Conservation (phyloP, 257 asterid genomes). For the Salvia rosmarinus region DNA sequence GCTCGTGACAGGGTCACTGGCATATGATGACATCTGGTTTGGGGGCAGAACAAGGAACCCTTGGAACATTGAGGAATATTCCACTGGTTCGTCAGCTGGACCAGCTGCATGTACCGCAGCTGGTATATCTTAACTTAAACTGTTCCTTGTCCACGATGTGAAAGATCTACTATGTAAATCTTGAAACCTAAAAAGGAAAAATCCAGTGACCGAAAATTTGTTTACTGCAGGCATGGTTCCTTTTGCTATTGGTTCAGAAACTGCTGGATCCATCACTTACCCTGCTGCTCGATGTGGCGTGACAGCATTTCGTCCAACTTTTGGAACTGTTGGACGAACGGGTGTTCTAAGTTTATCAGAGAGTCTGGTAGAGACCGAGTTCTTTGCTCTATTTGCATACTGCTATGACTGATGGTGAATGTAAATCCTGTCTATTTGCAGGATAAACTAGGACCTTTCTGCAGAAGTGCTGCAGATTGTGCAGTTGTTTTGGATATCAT, state of each 20-base stretch:
- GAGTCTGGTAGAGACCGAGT: constrained; percentile 73
- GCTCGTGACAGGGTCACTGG: constrained; percentile 85
- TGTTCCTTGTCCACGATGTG: background rate
- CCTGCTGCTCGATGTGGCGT: constrained; percentile 97
- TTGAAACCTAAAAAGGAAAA: background rate
- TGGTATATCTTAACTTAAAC: constrained; percentile 43
- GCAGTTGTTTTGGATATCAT: constrained; percentile 67
- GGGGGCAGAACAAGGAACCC: constrained; percentile 98
- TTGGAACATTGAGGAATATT: constrained; percentile 87
- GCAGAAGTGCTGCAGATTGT: constrained; percentile 86
- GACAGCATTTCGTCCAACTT: constrained; percentile 87
- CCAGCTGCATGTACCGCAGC: constrained; percentile 92
- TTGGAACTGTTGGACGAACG: constrained; percentile 85
- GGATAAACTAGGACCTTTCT: constrained; percentile 95
- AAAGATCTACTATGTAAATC: background rate
- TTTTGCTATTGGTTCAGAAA: constrained; percentile 94
- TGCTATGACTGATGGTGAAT: background rate
- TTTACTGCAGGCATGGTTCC: constrained; percentile 71
- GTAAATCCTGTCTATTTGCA: constrained; percentile 32
- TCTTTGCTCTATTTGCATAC: background rate
- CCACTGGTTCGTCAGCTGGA: constrained; percentile 99
- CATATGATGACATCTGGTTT: constrained; percentile 95
- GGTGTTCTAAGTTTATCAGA: constrained; percentile 95
- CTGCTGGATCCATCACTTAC: constrained; percentile 88
- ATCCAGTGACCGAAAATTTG: background rate